A percentile compares a stretch with the other conserved stretches of the same genome.
phyloP scores from a whole-genome alignment of 371 early-diverging fungal genomes.

The Neoconidiobolus thromboides region DNA sequence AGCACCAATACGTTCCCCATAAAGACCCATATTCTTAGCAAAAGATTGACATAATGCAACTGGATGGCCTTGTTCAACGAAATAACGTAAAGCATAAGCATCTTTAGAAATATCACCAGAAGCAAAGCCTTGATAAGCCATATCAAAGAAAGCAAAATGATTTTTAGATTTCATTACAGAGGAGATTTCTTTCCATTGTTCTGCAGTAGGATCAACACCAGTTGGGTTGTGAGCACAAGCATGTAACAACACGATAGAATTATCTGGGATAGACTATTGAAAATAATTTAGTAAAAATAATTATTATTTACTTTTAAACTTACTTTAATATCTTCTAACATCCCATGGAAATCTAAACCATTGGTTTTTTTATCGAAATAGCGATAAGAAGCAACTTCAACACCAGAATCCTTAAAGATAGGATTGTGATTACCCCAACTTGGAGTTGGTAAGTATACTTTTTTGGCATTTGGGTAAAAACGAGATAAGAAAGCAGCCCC shows the following conservation, averaged over 20 bases:
- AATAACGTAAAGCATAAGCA: conserved; percentile 88
- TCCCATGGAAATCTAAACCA: conserved; percentile 81
- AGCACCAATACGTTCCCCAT: conserved; percentile 95
- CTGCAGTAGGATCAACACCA: conserved; percentile 88
- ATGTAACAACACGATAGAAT: conserved; percentile 83
- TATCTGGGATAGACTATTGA: conserved; percentile 52
- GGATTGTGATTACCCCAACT: conserved; percentile 96
- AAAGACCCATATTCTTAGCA: conserved; percentile 98
- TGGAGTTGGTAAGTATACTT: conserved; percentile 83
- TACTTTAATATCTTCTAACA: conserved; percentile 75
- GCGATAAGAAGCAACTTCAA: conserved; percentile 69
- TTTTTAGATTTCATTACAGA: conserved; percentile 56
- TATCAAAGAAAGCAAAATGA: conserved; percentile 91
- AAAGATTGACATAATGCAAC: conserved; percentile 87
- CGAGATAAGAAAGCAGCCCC: conserved; percentile 78
- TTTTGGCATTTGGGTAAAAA: conserved; percentile 70
- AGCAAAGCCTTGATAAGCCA: conserved; percentile 98
- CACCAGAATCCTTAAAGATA: conserved; percentile 80
- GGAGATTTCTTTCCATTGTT: conserved; percentile 84
- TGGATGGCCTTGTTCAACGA: conserved; percentile 59
- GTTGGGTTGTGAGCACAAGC: conserved; percentile 99
- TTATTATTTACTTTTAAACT: background rate
- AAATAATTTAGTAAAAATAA: background rate
- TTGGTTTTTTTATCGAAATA: conserved; percentile 90
- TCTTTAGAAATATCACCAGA: conserved; percentile 81